phyloP scores from a whole-genome alignment of 2,329 filamentous ascomycete genomes.

The Chlorencoelia australis region DNA sequence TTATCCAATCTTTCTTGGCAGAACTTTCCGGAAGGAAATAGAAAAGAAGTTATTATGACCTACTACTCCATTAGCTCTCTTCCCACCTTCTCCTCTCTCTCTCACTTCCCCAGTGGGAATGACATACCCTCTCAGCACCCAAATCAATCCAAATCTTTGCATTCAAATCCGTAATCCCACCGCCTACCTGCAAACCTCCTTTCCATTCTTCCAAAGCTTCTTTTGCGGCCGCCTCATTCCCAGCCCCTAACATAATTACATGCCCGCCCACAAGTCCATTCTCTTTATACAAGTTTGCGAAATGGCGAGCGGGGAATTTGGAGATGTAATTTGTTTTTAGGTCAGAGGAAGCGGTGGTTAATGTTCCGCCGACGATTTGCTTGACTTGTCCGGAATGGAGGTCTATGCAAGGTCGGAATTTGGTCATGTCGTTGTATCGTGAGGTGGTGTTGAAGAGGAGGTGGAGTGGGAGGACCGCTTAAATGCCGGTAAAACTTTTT shows the following conservation, averaged over 20 bases:
- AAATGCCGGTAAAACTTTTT: constrained; percentile 1
- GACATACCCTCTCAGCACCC: constrained; percentile 75
- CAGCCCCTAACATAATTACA: constrained; percentile 91
- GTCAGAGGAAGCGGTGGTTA: constrained; percentile 54
- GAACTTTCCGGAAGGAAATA: constrained; percentile 80
- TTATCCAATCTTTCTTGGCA: constrained; percentile 65
- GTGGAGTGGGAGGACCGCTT: constrained; percentile 3
- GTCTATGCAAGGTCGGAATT: constrained; percentile 93
- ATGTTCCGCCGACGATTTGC: constrained; percentile 93
- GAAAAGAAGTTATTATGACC: constrained; percentile 94
- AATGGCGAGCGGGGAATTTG: constrained; percentile 69
- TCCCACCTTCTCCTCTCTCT: constrained; percentile 4
- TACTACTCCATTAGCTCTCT: constrained; percentile 34
- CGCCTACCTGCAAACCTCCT: constrained; percentile 74
- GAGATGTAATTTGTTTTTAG: constrained; percentile 93
- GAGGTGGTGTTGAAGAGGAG: constrained; percentile 1
- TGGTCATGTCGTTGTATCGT: constrained; percentile 87
- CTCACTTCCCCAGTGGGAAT: neutral
- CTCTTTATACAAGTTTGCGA: constrained; percentile 70
- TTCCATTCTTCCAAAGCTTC: constrained; percentile 75
- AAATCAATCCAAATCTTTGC: constrained; percentile 76
- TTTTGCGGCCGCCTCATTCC: constrained; percentile 69
- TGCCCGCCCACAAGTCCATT: constrained; percentile 69
- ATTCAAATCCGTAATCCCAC: constrained; percentile 83
- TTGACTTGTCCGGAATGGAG: constrained; percentile 96